Conservation (phyloP, 2,329 filamentous ascomycete species). For the Lecanicillium sp. region DNA sequence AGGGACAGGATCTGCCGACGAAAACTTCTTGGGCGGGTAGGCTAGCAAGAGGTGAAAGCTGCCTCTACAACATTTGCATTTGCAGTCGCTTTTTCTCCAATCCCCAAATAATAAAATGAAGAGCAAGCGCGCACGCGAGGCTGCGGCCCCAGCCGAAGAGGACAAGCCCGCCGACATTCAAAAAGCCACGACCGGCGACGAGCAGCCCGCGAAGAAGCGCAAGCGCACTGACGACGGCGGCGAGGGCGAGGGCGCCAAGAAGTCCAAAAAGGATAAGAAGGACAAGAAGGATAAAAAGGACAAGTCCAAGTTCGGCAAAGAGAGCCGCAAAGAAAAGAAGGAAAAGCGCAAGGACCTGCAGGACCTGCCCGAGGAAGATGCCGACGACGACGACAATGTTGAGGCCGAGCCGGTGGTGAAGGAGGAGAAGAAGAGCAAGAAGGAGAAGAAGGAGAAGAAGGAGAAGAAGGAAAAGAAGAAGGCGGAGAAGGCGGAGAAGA, state of each 20-base stretch:
- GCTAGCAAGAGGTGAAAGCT: background rate
- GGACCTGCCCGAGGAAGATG: constrained; percentile 26
- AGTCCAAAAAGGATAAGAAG: constrained; percentile 27
- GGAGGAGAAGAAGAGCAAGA: constrained; percentile 15
- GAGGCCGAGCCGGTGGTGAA: constrained; percentile 11
- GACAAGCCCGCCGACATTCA: constrained; percentile 16
- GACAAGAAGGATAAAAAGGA: constrained; percentile 21
- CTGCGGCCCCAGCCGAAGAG: constrained; percentile 16
- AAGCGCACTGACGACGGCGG: constrained; percentile 24
- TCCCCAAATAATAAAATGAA: constrained; percentile 20
- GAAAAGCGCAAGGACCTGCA: constrained; percentile 30
- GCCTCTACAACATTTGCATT: background rate
- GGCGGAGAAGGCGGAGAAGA: constrained; percentile 20
- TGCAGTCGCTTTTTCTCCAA: background rate
- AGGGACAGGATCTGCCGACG: too few species aligned
- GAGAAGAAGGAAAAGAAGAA: constrained; percentile 13
- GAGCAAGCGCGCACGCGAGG: constrained; percentile 31
- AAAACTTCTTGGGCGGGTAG: too few species aligned
- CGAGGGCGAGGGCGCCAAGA: constrained; percentile 18
- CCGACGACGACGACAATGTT: constrained; percentile 15
- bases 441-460: constrained; percentile 17
- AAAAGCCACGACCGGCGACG: constrained; percentile 12
- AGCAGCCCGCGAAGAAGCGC: constrained; percentile 25
- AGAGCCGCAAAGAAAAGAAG: constrained; percentile 32
- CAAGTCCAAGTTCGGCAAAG: constrained; percentile 17